Evolutionary conservation across 1,284 basidiomycete genomes (phyloP), one percentile per base, ranked within the genome.

Genomic region (Agroathelia rolfsii): DNA sequence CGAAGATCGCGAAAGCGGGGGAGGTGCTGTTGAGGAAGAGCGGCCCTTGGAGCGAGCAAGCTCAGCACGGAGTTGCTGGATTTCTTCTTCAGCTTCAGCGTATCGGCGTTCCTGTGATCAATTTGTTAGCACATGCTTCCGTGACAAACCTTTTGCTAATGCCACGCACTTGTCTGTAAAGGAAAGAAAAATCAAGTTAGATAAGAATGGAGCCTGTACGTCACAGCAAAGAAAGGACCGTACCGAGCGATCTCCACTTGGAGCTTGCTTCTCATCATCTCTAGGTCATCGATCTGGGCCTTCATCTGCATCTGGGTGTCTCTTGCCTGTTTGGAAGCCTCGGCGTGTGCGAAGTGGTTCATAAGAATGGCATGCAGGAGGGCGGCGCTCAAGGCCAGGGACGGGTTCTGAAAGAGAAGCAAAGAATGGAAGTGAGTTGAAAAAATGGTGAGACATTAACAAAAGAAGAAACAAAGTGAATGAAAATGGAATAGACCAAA

Each of bases 301-400:
- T 70, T 76, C 46, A 82, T 62, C 38, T 59, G 62, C 28, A 61
- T 55, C 58, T 85, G 79, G 30, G 66, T 55, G 33, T 53, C 58
- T 55, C 75, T 80, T 29, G 77, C 68, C 41, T 60, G 55, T 57
- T 74, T 78, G 48, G 66, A 72, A 36, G 73, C 70, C 51, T 85
- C 81, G 21, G 75, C 73, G 55, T 83, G 80, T 41, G 79, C 76
- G 31, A 73, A 56, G 52, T 84, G 78, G 49, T 86, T 86, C 58
- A 78, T 70, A 36, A 86, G 67, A 51, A 86, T 86, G 34, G 82
- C 82, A 42, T 75, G 75, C 48, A 86, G 60, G 28, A 83, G 67
- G 34, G 75, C 73, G 52, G 64, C 75, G 58, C 68, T 77, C 51
- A 70, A 64, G 42, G 71, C 62, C 32, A 84, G 69, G 14, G 79